Conservation (phyloP, 495 filamentous ascomycete genomes). For the Trichoderma parareesei region DNA sequence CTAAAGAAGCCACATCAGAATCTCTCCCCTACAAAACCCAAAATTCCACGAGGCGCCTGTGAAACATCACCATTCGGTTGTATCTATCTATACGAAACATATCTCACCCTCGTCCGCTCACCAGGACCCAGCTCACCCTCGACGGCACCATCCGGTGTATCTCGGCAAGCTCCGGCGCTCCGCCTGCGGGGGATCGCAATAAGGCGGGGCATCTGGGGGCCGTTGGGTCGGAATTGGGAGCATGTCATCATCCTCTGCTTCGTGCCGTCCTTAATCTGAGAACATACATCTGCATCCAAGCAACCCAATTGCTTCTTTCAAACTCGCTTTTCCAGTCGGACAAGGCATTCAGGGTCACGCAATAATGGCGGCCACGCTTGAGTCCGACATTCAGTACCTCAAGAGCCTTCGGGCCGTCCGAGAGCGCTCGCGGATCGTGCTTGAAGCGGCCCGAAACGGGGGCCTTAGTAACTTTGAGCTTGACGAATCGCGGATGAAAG, state of each 20-base stretch:
- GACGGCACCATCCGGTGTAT: not conserved
- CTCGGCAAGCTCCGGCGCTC: slow-evolving; percentile 1
- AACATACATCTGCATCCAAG: not conserved
- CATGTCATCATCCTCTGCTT: not conserved
- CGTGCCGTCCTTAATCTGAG: not conserved
- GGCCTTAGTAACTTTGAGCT: slow-evolving; percentile 14
- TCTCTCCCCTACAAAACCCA: too few species aligned
- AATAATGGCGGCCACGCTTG: not conserved
- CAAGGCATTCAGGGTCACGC: not conserved
- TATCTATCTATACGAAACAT: too few species aligned
- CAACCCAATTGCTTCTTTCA: not conserved
- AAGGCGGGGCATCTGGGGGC: not conserved
- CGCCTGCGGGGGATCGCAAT: not conserved
- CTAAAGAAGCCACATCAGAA: too few species aligned
- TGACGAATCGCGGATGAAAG: slow-evolving; percentile 10
- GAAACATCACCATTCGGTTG: too few species aligned
- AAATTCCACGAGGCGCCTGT: too few species aligned
- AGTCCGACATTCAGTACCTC: slow-evolving; percentile 15
- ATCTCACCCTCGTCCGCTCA: too few species aligned
- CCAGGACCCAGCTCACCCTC: not conserved
- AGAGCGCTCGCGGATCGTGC: slow-evolving; percentile 15
- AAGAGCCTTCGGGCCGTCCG: slow-evolving; percentile 16
- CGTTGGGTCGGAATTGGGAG: slow-evolving; percentile 7
- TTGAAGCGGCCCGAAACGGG: slow-evolving; percentile 10
- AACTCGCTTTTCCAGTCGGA: not conserved